phyloP scores from a whole-genome alignment of 2,329 filamentous ascomycete species.

The Neopestalotiopsis sp. region DNA sequence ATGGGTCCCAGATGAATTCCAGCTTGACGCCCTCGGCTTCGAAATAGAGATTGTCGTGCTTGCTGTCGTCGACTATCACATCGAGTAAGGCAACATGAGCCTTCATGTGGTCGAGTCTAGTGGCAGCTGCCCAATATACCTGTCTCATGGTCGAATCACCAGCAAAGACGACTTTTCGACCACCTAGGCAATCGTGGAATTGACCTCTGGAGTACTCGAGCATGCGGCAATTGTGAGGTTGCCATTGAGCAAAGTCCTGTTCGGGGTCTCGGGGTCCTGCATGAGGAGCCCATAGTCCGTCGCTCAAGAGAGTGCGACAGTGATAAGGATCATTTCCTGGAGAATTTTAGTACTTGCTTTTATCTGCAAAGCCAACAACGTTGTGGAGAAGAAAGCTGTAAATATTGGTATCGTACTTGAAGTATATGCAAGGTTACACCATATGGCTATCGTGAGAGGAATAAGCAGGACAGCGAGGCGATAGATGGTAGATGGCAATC shows the following conservation, averaged over 20 bases:
- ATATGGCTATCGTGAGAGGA: neutral
- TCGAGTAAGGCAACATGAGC: slow-evolving; percentile 42
- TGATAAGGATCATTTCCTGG: slow-evolving; percentile 27
- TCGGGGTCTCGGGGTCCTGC: slow-evolving; percentile 16
- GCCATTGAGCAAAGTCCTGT: slow-evolving; percentile 55
- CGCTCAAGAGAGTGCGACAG: slow-evolving; percentile 33
- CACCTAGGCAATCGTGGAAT: slow-evolving; percentile 56
- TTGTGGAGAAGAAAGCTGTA: neutral
- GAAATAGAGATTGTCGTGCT: slow-evolving; percentile 52
- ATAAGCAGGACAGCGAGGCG: neutral
- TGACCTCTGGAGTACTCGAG: slow-evolving; percentile 59
- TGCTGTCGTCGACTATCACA: slow-evolving; percentile 40
- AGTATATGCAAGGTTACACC: neutral
- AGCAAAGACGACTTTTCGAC: slow-evolving; percentile 60
- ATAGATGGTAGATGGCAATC: neutral
- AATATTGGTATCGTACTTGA: neutral
- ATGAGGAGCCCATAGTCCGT: slow-evolving; percentile 32
- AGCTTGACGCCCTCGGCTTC: slow-evolving; percentile 51
- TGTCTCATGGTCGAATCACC: slow-evolving; percentile 67
- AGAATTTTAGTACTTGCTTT: neutral
- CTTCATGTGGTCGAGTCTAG: slow-evolving; percentile 49
- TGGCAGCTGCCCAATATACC: slow-evolving; percentile 63
- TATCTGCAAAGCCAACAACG: neutral
- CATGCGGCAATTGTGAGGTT: slow-evolving; percentile 64
- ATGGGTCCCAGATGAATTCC: slow-evolving; percentile 69